phyloP scores from a whole-genome alignment of 768 basidiomycete genomes.

The Leccinum uliginosum region DNA sequence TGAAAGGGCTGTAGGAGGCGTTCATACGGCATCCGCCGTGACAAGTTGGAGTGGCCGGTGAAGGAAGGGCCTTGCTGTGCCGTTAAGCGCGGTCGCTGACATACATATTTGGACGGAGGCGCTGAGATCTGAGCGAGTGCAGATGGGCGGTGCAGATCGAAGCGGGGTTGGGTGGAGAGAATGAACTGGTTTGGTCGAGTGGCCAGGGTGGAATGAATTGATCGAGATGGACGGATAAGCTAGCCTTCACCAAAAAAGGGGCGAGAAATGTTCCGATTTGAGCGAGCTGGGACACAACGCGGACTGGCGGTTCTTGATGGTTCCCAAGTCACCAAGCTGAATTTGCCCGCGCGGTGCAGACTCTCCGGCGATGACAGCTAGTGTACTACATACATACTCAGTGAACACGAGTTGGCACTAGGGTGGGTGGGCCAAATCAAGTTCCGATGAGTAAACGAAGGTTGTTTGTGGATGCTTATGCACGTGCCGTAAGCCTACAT shows the following conservation, averaged over 20 bases:
- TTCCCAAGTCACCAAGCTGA: constrained; percentile 24
- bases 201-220: constrained; percentile 15
- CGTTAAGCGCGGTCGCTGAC: neutral
- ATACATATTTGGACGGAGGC: neutral
- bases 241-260: constrained; percentile 11
- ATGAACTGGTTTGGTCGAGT: constrained; percentile 14
- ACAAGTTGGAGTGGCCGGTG: constrained; percentile 10
- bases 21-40: constrained; percentile 19
- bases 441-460: constrained; percentile 30
- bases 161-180: neutral
- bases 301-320: constrained; percentile 24
- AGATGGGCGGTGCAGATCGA: constrained; percentile 16
- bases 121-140: constrained; percentile 3
- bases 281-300: constrained; percentile 25
- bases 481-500: constrained; percentile 33
- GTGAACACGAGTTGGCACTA: neutral
- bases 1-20: neutral
- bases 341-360: neutral
- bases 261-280: constrained; percentile 13
- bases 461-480: constrained; percentile 35
- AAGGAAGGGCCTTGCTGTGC: constrained; percentile 3
- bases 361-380: neutral
- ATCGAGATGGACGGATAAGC: constrained; percentile 21
- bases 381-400: no score
- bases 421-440: neutral